Conservation (phyloP, 345 rosid genomes). For the Lagerstroemia speciosa region DNA sequence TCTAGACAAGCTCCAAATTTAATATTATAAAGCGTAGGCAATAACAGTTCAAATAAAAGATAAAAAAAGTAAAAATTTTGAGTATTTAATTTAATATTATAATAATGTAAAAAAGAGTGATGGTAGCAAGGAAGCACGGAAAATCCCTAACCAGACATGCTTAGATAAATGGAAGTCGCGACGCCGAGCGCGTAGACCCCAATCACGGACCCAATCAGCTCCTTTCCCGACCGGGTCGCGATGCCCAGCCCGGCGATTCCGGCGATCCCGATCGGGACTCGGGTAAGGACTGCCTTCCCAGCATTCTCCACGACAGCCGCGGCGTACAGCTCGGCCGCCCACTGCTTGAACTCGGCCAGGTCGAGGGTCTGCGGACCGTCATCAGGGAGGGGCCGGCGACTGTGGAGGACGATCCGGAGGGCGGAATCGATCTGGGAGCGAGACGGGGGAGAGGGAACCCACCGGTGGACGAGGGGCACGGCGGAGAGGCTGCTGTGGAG, state of each 20-base stretch:
- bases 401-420: slow-evolving; percentile 27
- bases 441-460: slow-evolving; percentile 70
- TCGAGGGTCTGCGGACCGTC: slow-evolving; percentile 25
- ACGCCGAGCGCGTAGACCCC: slow-evolving; percentile 77
- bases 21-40: too few species aligned
- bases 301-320: slow-evolving; percentile 54
- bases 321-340: slow-evolving; percentile 58
- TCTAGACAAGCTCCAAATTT: too few species aligned
- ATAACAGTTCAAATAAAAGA: too few species aligned
- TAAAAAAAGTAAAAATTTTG: too few species aligned
- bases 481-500: slow-evolving; percentile 39
- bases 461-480: slow-evolving; percentile 33
- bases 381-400: neutral
- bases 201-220: slow-evolving; percentile 48
- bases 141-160: slow-evolving; percentile 41
- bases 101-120: too few species aligned
- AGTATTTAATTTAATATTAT: neutral
- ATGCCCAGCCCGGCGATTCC: slow-evolving; percentile 72
- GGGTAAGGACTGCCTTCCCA: slow-evolving; percentile 45
- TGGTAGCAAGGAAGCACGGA: neutral
- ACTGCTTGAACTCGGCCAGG: slow-evolving; percentile 36
- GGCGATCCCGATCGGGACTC: slow-evolving; percentile 59
- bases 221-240: slow-evolving; percentile 38
- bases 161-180: slow-evolving; percentile 54
- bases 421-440: slow-evolving; percentile 65